phyloP scores from a whole-genome alignment of 2,329 filamentous ascomycete species.

The Alternaria solani region DNA sequence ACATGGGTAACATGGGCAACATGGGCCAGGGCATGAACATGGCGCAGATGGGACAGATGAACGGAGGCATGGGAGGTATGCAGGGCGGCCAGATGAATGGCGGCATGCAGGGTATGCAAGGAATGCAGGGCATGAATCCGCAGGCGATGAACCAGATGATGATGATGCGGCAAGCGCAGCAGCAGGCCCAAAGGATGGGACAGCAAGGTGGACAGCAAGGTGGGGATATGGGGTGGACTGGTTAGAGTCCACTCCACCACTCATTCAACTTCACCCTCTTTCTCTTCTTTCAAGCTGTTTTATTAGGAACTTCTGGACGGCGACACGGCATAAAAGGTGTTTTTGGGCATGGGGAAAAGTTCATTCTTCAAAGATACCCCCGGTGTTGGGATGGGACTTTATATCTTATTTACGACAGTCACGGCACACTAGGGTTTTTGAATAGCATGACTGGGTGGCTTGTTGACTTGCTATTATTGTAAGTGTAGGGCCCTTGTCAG shows the following conservation, averaged over 20 bases:
- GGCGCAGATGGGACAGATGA: slow-evolving; percentile 20
- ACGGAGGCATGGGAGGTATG: slow-evolving; percentile 27
- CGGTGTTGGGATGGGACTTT: slow-evolving; percentile 5
- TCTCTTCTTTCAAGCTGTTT: background rate
- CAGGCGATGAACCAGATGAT: slow-evolving; percentile 48
- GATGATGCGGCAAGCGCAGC: slow-evolving; percentile 46
- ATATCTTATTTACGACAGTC: background rate
- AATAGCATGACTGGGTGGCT: background rate
- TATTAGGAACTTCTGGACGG: background rate
- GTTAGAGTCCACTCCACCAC: background rate
- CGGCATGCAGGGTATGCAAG: slow-evolving; percentile 34
- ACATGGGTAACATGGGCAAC: slow-evolving; percentile 35
- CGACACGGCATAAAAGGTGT: background rate
- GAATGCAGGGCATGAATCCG: slow-evolving; percentile 35
- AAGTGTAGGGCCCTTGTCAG: background rate
- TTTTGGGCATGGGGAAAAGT: slow-evolving; percentile 2
- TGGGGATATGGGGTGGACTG: slow-evolving; percentile 41
- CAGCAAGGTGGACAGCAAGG: slow-evolving; percentile 34
- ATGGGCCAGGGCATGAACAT: slow-evolving; percentile 24
- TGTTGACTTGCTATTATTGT: background rate
- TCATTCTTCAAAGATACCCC: slow-evolving; percentile 9
- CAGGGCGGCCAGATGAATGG: slow-evolving; percentile 23
- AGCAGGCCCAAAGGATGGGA: slow-evolving; percentile 32
- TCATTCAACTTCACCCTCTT: background rate
- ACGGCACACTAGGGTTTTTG: background rate